Base-by-base conservation (phyloP, 1,139 yeast species). In the Geotrichum candidum region DNA sequence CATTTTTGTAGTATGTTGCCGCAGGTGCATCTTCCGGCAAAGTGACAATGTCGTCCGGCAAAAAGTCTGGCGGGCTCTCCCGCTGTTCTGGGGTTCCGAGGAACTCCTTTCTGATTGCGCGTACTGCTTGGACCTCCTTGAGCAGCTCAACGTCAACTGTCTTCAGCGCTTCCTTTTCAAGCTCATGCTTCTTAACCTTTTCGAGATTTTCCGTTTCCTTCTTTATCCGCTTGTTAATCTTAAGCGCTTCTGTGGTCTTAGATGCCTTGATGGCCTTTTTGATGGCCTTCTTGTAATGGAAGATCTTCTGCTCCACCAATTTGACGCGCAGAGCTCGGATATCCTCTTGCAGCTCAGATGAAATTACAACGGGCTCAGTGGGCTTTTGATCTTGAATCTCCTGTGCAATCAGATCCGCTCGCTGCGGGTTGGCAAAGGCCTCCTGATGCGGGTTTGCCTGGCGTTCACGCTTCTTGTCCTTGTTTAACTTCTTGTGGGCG, bases 231-330 rank as follows among this genome's bases (percentile, higher is more conserved):
- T 73, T 74, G 45, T 66, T 67, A 25, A 76, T 63, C 58, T 75
- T 74, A 60, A 72, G 68, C 2, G 64, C 67, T 63, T 77, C 80
- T 6, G 71, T 60, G 31, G 69, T 66, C 45, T 70, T 65, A 13
- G 70, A 73, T 56, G 65, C 68, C 65, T 76, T 76, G 48, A 77
- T 60, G 5, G 68, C 67, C 45, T 77, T 67, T 51, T 70, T 68
- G 2, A 76, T 61, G 23, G 66, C 68, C 13, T 62, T 67, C 11
- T 60, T 59, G 22, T 74, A 72, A 63, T 72, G 72, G 63, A 72
- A 71, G 2, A 74, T 59, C 59, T 74, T 76, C 22, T 76, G 69
- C 38, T 70, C 71, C 5, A 74, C 73, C 13, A 75, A 66, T 55
- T 70, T 68, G 41, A 64, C 65, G 58, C 72, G 70, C 33, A 74